Conservation (phyloP, 495 filamentous ascomycete species). For the Penicillium fimorum region DNA sequence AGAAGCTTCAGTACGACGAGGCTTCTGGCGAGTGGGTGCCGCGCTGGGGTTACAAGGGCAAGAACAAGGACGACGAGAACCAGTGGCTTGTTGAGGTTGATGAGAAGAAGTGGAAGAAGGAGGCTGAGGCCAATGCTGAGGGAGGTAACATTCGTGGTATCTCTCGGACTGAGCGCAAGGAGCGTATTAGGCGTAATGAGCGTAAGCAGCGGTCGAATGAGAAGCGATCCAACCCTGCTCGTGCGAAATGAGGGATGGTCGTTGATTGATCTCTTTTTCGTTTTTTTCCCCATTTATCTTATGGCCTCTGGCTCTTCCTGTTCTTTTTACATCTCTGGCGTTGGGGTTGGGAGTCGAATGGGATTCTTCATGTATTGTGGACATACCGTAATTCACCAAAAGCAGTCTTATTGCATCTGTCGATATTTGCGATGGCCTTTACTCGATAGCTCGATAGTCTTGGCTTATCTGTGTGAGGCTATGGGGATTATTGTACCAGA, state of each 20-base stretch:
- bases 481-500: constrained; percentile 5
- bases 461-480: constrained; percentile 2
- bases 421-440: constrained; percentile 8
- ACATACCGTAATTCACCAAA: constrained; percentile 10
- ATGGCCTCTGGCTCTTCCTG: constrained; percentile 4
- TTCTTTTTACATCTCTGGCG: constrained; percentile 23
- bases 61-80: constrained; percentile 73
- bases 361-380: constrained; percentile 16
- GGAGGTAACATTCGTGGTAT: constrained; percentile 61
- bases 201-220: constrained; percentile 68
- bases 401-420: constrained; percentile 12
- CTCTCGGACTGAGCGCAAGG: constrained; percentile 61
- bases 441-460: constrained; percentile 10
- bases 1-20: constrained; percentile 82
- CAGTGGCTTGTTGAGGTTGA: constrained; percentile 92
- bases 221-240: constrained; percentile 42
- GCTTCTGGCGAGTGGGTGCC: constrained; percentile 82
- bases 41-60: constrained; percentile 92
- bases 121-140: constrained; percentile 55
- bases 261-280: constrained; percentile 9
- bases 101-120: constrained; percentile 67
- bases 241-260: constrained; percentile 34
- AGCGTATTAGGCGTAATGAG: constrained; percentile 67
- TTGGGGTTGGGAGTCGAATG: constrained; percentile 31
- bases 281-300: constrained; percentile 7